These are phyloP conservation scores for Fabrea salina DNA, from an alignment of 169 alveolate genomes.

Conservation along the genomic window DNA sequence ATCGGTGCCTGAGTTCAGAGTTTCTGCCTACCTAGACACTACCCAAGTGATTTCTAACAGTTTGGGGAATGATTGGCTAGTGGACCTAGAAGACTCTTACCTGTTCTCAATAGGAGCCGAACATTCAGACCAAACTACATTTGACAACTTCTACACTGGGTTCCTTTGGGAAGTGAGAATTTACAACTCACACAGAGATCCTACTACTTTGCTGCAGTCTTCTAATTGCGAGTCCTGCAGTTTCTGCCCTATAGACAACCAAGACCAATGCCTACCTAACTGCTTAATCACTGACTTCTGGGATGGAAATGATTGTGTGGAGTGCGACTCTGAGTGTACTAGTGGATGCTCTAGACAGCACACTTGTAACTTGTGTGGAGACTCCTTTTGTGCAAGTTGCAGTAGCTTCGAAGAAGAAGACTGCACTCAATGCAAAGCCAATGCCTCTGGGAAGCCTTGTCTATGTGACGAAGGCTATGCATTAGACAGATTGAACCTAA, in stretches of 20 bases:
- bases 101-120: conserved; percentile 1
- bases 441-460: not conserved
- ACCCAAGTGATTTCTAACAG: not conserved
- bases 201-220: not conserved
- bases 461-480: not conserved
- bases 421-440: not conserved
- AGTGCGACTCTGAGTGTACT: not conserved
- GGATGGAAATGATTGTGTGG: not conserved
- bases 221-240: not conserved
- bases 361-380: not conserved
- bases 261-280: not conserved
- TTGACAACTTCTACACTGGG: not conserved
- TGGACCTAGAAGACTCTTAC: not conserved
- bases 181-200: not conserved
- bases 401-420: not conserved
- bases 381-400: not conserved
- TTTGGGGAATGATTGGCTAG: not conserved
- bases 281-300: not conserved
- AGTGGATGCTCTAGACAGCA: conserved; percentile 15
- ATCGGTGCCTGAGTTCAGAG: too few species aligned
- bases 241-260: conserved; percentile 10
- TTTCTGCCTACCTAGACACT: too few species aligned
- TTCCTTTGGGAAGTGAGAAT: not conserved
- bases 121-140: not conserved
- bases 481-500: too few species aligned